Evolutionary conservation across 306 rosid species (phyloP).

Genomic region (Malus fusca): DNA sequence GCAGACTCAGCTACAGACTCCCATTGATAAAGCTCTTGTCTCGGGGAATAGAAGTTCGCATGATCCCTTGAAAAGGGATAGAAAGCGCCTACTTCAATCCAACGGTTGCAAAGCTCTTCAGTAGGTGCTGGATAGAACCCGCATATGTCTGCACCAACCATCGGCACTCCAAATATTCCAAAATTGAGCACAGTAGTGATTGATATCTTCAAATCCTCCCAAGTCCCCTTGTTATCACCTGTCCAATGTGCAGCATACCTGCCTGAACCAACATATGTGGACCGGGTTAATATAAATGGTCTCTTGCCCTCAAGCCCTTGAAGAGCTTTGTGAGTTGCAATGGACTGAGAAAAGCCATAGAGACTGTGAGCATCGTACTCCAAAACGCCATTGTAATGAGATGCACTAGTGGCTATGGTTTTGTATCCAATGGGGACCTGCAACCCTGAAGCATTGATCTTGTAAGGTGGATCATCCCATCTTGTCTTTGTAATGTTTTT

Average conservation of each 20-base stretch:
- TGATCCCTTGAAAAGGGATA: slow-evolving; percentile 96
- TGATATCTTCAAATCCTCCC: slow-evolving; percentile 80
- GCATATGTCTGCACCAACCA: slow-evolving; percentile 96
- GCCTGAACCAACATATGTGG: slow-evolving; percentile 85
- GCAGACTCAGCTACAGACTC: slow-evolving; percentile 78
- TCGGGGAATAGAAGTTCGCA: slow-evolving; percentile 81
- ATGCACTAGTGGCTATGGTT: slow-evolving; percentile 92
- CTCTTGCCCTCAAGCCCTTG: slow-evolving; percentile 74
- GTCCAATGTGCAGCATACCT: slow-evolving; percentile 98
- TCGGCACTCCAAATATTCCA: slow-evolving; percentile 93
- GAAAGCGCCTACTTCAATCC: slow-evolving; percentile 98
- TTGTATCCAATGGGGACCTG: slow-evolving; percentile 78
- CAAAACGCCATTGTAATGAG: slow-evolving; percentile 78
- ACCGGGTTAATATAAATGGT: slow-evolving; percentile 79
- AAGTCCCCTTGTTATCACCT: slow-evolving; percentile 83
- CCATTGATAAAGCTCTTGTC: slow-evolving; percentile 99
- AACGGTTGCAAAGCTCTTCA: slow-evolving; percentile 92
- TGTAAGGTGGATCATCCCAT: slow-evolving; percentile 98
- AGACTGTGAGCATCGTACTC: slow-evolving; percentile 96
- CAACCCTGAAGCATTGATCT: slow-evolving; percentile 81
- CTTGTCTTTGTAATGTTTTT: slow-evolving; percentile 71
- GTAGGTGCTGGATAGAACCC: slow-evolving; percentile 92
- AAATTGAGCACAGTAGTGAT: slow-evolving; percentile 87
- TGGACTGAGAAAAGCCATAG: slow-evolving; percentile 75
- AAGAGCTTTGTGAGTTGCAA: slow-evolving; percentile 87